Base-by-base conservation (phyloP, 345 rosid species). In the Salix dunnii region DNA sequence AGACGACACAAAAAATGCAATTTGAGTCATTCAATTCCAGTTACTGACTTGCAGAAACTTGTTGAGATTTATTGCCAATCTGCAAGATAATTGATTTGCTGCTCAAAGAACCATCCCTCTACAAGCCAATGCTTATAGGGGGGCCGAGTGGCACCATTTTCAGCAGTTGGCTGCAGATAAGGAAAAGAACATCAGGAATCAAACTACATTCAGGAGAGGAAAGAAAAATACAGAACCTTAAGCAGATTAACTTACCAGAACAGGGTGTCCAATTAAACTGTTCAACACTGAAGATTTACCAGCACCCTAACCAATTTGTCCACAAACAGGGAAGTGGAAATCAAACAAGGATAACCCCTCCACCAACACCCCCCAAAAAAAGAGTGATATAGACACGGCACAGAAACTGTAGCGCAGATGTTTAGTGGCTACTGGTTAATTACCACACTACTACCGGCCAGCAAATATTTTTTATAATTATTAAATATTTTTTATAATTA, bases 61-160 rank as follows among this genome's bases (percentile, higher is more conserved):
- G 95, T 78, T 96, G 99, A 53, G 97, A 82, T 84, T 94, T 92
- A 77, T 80, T 91, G 87, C 94, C 99, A 75, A 94, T 91, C 80
- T 88, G 94, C 85, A 92, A 87, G 67, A 89, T 75, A 42, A 96
- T 90, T 3, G 97, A 85, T 78, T 88, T 92, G 89, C 92, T 86
- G 80, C 89, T 94, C 76, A 94, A 77, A 78, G 98, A 89, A 83
- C 71, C 49, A 86, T 94, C 99, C 77, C 87, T 88, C 62, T 80
- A 76, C 78, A 96, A 85, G 64, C 92, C 97, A 77, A 91, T 80
- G 42, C 84, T 77, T 82, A 94, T 91, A n/a, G 99, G 99, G 99
- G 79, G 97, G 92, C 18, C 97, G 91, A 38, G 99, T 96, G 79
- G 97, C 99, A 79, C 98, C 99, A 84, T 94, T 96, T 88, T 94